Evolutionary conservation across 73 alveolate species (phyloP).

Genomic region (Uronychia setigera): DNA sequence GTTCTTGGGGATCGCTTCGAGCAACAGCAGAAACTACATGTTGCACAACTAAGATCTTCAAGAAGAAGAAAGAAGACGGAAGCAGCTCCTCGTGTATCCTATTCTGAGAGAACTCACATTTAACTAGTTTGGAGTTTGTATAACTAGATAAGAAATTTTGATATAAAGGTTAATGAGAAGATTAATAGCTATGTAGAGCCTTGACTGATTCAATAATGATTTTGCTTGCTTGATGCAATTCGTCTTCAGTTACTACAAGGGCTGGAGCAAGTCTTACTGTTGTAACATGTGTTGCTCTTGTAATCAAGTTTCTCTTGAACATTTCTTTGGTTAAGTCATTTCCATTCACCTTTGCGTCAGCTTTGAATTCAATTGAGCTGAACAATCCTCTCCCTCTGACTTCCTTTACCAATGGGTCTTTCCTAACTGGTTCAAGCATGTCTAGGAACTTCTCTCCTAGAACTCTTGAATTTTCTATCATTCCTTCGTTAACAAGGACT

Average conservation of each 20-base stretch:
- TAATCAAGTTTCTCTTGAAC: constrained; percentile 74
- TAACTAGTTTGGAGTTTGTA: too few relatives aligned
- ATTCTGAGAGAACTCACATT: too few relatives aligned
- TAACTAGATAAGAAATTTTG: too few relatives aligned
- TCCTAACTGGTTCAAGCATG: constrained; percentile 33
- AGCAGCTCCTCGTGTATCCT: too few relatives aligned
- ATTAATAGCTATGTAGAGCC: too few relatives aligned
- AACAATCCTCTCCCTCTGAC: constrained; percentile 92
- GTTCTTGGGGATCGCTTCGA: neutral
- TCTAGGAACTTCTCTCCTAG: constrained; percentile 72
- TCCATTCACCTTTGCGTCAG: constrained; percentile 56
- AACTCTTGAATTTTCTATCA: constrained; percentile 74
- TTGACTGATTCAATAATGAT: constrained; percentile 48
- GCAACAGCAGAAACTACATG: neutral
- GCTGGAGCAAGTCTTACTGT: constrained; percentile 96
- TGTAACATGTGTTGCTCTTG: constrained; percentile 91
- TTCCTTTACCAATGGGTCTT: constrained; percentile 55
- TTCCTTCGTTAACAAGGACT: constrained; percentile 75
- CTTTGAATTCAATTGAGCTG: constrained; percentile 84
- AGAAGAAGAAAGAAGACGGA: too few relatives aligned
- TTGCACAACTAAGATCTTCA: too few relatives aligned
- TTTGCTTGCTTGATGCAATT: constrained; percentile 52
- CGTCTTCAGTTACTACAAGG: constrained; percentile 62
- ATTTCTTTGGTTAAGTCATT: constrained; percentile 44
- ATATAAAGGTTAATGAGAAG: too few relatives aligned